Base-by-base conservation (phyloP, 768 basidiomycete species). In the Pleurotus pulmonarius region DNA sequence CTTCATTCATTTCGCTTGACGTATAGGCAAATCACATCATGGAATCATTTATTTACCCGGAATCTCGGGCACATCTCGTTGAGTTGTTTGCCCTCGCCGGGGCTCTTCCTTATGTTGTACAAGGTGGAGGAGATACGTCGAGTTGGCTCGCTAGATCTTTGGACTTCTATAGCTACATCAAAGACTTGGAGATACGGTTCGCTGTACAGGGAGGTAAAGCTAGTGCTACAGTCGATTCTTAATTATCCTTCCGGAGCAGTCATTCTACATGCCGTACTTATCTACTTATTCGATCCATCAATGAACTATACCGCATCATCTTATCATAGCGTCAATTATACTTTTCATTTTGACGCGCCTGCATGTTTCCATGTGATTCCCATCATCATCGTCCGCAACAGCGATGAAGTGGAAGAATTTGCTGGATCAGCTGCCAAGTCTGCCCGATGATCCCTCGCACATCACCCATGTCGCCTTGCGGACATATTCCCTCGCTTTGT, bases 11-110 rank as follows among this genome's bases (percentile, higher is more conserved):
- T 34, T 34, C 2, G 29, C 9, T 34, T 11, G 3, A 26, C 41
- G 37, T 56, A 29, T 58, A 92, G 90, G 81, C 79, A 38, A 71
- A 75, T 24, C 68, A 78, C 2, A 70, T 93, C 44, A 67, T 91
- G 40, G 74, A 69, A 12, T 70, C 77, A 1, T 90, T 91, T 63
- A 70, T 90, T 41, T 92, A 80, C 63, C 90, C 91, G 1, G 87
- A 90, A 56, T 90, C 91, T 11, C 82, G 90, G 3, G 83, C 81
- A 2, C 75, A 80, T 54, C 85, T 92, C 54, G 60, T 88, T n/a
- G 69, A 76, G 49, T 70, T 90, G 18, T 61, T 91, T 7, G 71
- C 68, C 16, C 70, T 66, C 6, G 80, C 77, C 1, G 81, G 78
- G 4, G 60, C 87, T 3, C 62, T 79, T 18, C 53, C 65, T 20